Base-by-base conservation (phyloP, 2,329 filamentous ascomycete genomes). In the Phialophora chinensis region DNA sequence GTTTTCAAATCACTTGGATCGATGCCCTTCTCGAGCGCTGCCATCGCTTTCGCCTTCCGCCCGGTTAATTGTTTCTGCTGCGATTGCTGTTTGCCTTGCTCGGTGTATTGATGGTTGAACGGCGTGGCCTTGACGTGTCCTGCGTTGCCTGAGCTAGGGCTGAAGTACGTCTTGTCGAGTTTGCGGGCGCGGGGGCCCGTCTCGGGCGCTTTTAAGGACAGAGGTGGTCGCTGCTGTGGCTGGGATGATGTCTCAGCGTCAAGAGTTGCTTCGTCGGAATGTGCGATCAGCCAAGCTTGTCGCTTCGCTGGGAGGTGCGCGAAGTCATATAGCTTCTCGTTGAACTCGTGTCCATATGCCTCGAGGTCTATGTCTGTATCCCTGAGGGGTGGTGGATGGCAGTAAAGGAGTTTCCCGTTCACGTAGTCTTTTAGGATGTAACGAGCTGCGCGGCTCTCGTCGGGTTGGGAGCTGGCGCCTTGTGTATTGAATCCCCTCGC, bases 341-440 rank as follows among this genome's bases (percentile, higher is more conserved):
- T 99, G 84, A 98, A 99, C 62, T 90, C 87, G 57, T 82, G 81
- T 0, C 87, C 82, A 12, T 61, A 61, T 2, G 59, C 29, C 25
- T 61, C 59, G 44, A 42, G n/a, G 72, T 97, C 91, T 47, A 90
- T 87, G 1, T 82, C 78, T 6, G 83, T 81, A 33, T 89, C 85
- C 4, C 81, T 81, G 20, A 47, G 17, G 0, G 93, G 93, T 0
- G 95, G 95, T 4, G 95, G 93, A 74, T 94, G 90, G 72, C 93
- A 95, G 81, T 90, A 98, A 5, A 98, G 86, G 0, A 99, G 86
- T 80, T 97, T 98, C 69, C 95, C 95, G 76, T 90, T 96, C 72
- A 99, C 95, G 75, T 98, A 99, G 80, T 99, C 95, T 78, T 99
- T 99, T 29, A 99, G 86, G 17, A 99, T 85, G 72, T 92, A 91